Percentiles rank a stretch among this genome's conserved stretches.
These are phyloP conservation scores for Talaromyces rugulosus DNA, from an alignment of 2,329 filamentous ascomycete genomes.

Conservation along the genomic window DNA sequence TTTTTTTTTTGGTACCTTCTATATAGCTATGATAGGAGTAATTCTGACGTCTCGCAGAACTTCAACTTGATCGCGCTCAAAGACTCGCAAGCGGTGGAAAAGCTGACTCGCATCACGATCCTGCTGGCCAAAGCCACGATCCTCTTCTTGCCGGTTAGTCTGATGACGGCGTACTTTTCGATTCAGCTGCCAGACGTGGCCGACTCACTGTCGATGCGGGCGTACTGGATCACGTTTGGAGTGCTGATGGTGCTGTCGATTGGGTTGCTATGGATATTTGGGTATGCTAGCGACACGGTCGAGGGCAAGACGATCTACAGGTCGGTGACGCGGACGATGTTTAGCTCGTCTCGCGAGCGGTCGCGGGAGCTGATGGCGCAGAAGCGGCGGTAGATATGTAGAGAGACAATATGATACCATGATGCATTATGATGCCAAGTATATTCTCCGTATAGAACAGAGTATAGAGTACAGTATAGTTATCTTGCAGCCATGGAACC, in stretches of 20 bases:
- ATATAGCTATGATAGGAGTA: neutral
- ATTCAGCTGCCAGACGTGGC: slow-evolving; percentile 58
- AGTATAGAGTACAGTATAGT: neutral
- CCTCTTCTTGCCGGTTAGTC: slow-evolving; percentile 68
- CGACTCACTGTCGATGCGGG: slow-evolving; percentile 53
- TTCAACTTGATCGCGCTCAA: slow-evolving; percentile 75
- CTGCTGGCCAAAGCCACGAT: slow-evolving; percentile 71
- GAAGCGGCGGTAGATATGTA: slow-evolving; percentile 2
- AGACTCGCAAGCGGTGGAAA: slow-evolving; percentile 67
- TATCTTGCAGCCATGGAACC: neutral
- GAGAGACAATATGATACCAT: neutral
- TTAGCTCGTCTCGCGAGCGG: slow-evolving; percentile 29
- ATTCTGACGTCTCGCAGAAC: slow-evolving; percentile 48
- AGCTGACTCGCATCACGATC: slow-evolving; percentile 67
- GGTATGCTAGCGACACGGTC: slow-evolving; percentile 53
- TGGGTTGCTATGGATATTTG: slow-evolving; percentile 55
- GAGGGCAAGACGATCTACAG: slow-evolving; percentile 52
- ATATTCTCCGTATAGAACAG: too few species aligned
- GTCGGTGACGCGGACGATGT: slow-evolving; percentile 36
- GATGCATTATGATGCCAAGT: too few species aligned
- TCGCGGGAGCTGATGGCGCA: slow-evolving; percentile 14
- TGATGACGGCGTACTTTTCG: slow-evolving; percentile 72
- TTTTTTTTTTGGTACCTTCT: neutral
- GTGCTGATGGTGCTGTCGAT: slow-evolving; percentile 60
- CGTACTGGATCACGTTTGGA: slow-evolving; percentile 67